These are phyloP conservation scores for Candida verbasci DNA, from an alignment of 805 yeast genomes.

Conservation along the genomic window DNA sequence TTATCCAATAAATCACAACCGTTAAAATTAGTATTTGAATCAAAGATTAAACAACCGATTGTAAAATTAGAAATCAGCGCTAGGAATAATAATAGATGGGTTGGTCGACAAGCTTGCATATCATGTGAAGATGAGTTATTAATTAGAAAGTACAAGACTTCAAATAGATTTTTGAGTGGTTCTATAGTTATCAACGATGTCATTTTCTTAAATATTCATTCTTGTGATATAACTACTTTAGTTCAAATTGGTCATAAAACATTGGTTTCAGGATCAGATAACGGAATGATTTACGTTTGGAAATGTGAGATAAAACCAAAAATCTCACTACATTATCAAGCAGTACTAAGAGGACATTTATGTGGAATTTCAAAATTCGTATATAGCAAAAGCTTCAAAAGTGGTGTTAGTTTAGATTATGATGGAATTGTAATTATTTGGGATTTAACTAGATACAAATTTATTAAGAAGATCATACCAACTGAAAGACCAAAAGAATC, in stretches of 20 bases:
- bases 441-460: constrained; percentile 54
- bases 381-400: constrained; percentile 49
- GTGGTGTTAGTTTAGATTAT: constrained; percentile 50
- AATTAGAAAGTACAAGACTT: constrained; percentile 30
- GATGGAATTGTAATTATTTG: constrained; percentile 57
- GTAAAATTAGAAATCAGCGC: constrained; percentile 42
- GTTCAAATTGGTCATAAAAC: constrained; percentile 37
- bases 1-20: constrained; percentile 19
- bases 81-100: constrained; percentile 43
- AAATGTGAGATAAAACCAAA: constrained; percentile 30
- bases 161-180: constrained; percentile 20
- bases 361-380: constrained; percentile 41
- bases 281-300: constrained; percentile 63
- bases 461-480: constrained; percentile 37
- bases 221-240: constrained; percentile 33
- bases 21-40: constrained; percentile 42
- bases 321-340: constrained; percentile 34
- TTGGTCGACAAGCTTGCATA: constrained; percentile 42
- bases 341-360: constrained; percentile 56
- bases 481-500: constrained; percentile 11
- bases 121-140: constrained; percentile 33
- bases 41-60: constrained; percentile 38
- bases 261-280: constrained; percentile 48
- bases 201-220: constrained; percentile 41
- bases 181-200: constrained; percentile 39